Evolutionary conservation across 2,329 filamentous ascomycete species (phyloP).

Genomic region (Pseudogymnoascus sp.): DNA sequence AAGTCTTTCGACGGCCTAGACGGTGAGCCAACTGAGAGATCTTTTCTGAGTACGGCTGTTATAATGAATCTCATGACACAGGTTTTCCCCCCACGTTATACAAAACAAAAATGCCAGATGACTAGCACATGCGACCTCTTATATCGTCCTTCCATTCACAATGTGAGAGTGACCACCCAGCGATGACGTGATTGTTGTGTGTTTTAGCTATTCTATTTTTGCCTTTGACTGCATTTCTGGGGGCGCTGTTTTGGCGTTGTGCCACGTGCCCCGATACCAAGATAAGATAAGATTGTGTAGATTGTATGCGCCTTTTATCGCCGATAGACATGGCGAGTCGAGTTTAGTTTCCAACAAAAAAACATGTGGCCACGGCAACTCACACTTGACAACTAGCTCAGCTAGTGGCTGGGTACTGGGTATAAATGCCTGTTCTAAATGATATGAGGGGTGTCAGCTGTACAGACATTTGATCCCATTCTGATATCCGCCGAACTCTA

Average conservation of each 20-base stretch:
- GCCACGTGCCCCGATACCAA: neutral
- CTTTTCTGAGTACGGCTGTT: neutral
- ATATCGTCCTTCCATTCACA: slow-evolving; percentile 2
- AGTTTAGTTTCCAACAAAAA: neutral
- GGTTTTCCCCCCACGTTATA: neutral
- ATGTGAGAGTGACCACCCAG: neutral
- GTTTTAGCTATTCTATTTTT: slow-evolving; percentile 9
- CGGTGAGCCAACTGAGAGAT: neutral
- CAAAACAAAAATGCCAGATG: neutral
- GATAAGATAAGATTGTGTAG: slow-evolving; percentile 4
- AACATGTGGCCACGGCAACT: neutral
- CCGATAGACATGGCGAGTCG: neutral
- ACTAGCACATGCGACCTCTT: neutral
- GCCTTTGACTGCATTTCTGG: neutral
- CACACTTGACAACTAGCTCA: neutral
- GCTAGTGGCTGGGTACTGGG: neutral
- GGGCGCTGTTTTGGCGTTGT: neutral
- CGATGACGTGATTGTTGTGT: slow-evolving; percentile 2
- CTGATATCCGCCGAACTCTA: neutral
- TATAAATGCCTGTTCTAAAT: neutral
- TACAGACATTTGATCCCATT: neutral
- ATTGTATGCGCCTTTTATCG: neutral
- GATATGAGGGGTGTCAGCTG: slow-evolving; percentile 3
- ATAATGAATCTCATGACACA: slow-evolving; percentile 2
- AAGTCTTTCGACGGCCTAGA: neutral